Percentiles rank a stretch among this genome's conserved stretches.
These are phyloP conservation scores for Lodderomyces margitis DNA, from an alignment of 1,139 yeast genomes.

Conservation along the genomic window DNA sequence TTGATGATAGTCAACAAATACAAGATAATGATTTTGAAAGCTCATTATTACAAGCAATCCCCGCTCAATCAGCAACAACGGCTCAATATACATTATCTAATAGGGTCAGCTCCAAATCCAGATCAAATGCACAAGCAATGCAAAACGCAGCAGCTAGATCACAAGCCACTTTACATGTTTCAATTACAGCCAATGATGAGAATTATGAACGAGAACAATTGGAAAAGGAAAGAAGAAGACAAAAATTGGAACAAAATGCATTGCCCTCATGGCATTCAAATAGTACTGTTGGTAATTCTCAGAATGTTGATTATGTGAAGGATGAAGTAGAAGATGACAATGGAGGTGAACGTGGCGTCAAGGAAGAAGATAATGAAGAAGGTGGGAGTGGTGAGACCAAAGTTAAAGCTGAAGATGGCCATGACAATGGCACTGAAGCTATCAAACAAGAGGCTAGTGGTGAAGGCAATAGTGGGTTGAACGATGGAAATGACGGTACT, in stretches of 20 bases:
- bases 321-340: constrained; percentile 13
- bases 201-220: constrained; percentile 63
- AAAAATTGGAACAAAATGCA: constrained; percentile 85
- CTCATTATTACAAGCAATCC: constrained; percentile 74
- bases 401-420: constrained; percentile 10
- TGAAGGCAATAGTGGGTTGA: constrained; percentile 14
- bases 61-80: constrained; percentile 70
- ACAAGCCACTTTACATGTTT: constrained; percentile 81
- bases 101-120: constrained; percentile 30
- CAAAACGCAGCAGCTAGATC: constrained; percentile 44
- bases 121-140: constrained; percentile 31
- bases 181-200: constrained; percentile 89
- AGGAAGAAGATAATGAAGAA: background rate
- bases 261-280: constrained; percentile 95
- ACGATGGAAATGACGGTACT: background rate
- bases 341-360: too few species aligned
- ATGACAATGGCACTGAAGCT: constrained; percentile 17
- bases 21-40: constrained; percentile 88
- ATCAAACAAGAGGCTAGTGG: background rate
- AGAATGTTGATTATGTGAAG: constrained; percentile 29
- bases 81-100: constrained; percentile 57
- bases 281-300: constrained; percentile 69
- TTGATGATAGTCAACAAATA: constrained; percentile 72
- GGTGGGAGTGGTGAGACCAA: constrained; percentile 6
- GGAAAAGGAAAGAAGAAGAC: constrained; percentile 67